Evolutionary conservation across 768 basidiomycete genomes (phyloP).

Genomic region (Serendipita sp.): DNA sequence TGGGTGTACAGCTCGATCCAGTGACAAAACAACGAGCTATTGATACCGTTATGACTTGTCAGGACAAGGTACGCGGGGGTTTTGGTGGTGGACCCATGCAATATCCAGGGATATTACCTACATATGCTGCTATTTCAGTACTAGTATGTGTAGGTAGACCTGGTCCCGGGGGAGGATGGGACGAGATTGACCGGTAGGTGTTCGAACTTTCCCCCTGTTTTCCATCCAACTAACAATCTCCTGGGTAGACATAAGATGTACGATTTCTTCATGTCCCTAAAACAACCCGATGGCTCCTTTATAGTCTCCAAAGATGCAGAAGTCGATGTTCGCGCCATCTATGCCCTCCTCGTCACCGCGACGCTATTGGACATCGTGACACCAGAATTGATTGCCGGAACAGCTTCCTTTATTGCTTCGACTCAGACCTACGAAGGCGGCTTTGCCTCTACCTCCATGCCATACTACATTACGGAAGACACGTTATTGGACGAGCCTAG

Average conservation of each 20-base stretch:
- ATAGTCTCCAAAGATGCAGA: constrained; percentile 75
- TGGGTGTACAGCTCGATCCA: constrained; percentile 68
- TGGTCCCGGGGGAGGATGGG: constrained; percentile 67
- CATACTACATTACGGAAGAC: constrained; percentile 30
- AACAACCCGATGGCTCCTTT: constrained; percentile 87
- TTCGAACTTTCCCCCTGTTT: constrained; percentile 11
- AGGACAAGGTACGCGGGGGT: constrained; percentile 65
- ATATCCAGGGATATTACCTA: constrained; percentile 71
- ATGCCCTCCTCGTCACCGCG: constrained; percentile 76
- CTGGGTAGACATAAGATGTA: constrained; percentile 55
- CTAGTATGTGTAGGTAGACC: constrained; percentile 68
- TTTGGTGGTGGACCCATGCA: constrained; percentile 89
- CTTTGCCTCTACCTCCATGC: constrained; percentile 65
- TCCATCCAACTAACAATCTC: not conserved
- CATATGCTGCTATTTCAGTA: constrained; percentile 73
- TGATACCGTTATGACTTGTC: constrained; percentile 62
- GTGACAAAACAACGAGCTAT: constrained; percentile 59
- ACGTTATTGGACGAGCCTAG: constrained; percentile 30
- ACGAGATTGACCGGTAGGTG: constrained; percentile 58
- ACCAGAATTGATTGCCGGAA: constrained; percentile 64
- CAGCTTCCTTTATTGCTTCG: constrained; percentile 62
- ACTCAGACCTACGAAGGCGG: constrained; percentile 99
- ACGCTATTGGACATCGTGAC: constrained; percentile 75
- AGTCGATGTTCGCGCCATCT: constrained; percentile 91
- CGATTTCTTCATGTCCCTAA: constrained; percentile 78